These are phyloP conservation scores for Pelargonium fulgidum DNA, from an alignment of 441 rosid genomes.

Conservation along the genomic window DNA sequence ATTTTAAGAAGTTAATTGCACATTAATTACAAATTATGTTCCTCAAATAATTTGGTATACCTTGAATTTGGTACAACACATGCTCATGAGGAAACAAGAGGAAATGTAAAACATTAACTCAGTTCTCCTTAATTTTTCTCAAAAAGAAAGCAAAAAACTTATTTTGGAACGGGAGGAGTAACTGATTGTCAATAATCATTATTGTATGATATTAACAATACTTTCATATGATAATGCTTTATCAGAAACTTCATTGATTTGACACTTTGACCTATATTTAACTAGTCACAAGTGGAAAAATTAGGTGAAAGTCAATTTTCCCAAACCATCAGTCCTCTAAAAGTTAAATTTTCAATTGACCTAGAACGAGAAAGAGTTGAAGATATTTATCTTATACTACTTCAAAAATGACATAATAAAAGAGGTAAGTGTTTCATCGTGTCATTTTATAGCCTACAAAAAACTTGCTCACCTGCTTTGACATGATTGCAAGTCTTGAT, in stretches of 20 bases:
- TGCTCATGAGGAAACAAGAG: no score
- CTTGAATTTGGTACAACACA: no score
- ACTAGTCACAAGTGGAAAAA: constrained; percentile 25
- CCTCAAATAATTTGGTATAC: no score
- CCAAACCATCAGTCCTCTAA: constrained; percentile 22
- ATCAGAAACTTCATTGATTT: background rate
- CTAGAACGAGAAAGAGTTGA: background rate
- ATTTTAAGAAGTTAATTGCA: no score
- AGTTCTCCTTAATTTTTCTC: no score
- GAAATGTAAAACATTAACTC: no score
- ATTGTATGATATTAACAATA: background rate
- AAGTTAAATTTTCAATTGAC: background rate
- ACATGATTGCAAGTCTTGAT: background rate
- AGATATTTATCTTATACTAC: no score
- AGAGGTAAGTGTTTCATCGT: background rate
- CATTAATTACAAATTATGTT: no score
- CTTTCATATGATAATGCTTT: constrained; percentile 15
- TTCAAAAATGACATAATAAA: background rate
- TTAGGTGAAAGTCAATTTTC: constrained; percentile 38
- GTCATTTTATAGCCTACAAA: background rate
- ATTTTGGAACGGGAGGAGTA: no score
- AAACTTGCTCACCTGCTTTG: background rate
- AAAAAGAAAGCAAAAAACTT: no score
- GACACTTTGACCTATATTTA: background rate
- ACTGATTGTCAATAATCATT: no score